Base-by-base conservation (phyloP, 257 asterid species). In the Anisodus acutangulus region DNA sequence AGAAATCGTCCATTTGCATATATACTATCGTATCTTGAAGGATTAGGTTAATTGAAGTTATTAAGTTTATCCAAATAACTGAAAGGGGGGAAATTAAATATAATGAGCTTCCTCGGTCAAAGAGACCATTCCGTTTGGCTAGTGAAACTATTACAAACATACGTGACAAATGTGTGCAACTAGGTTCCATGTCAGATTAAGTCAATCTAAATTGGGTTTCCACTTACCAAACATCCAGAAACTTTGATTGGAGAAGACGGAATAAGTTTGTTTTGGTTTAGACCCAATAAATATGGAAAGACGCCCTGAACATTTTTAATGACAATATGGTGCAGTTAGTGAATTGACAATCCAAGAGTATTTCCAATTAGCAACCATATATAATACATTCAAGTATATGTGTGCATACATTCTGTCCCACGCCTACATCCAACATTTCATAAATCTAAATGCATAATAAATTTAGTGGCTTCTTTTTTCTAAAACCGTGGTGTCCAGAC, bases 51-150 rank as follows among this genome's bases (percentile, higher is more conserved):
- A 67, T 37, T 67, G 22, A 11, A 3, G 49, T 37, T 16, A 67
- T 6, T 31, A 67, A 67, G 11, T 67, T 62, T 62, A 62, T 62
- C n/a, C n/a, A 35, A 67, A 6, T 6, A 66, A 66, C 74, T 67
- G 8, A 6, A 0, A 13, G 8, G 45, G n/a, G 58, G 72, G 45
- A 4, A 0, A 4, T 39, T 66, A 35, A 35, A 11, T 11, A 66
- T 66, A 66, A 35, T 7, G 47, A 35, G 4, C 10, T 35, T 31
- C 72, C 72, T 31, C 10, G 47, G 19, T 66, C 72, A 66, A 66
- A 66, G 72, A 66, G 47, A 66, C 16, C 72, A n/a, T 66, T 66
- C 19, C 5, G 12, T 67, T 67, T 35, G 74, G 19, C 74, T 67
- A 37, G 74, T 13, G 1, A 35, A 67, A 9, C 22, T 67, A 66